phyloP scores from a whole-genome alignment of 192 early-diverging fungal species.

The Pilobolus umbonatus region DNA sequence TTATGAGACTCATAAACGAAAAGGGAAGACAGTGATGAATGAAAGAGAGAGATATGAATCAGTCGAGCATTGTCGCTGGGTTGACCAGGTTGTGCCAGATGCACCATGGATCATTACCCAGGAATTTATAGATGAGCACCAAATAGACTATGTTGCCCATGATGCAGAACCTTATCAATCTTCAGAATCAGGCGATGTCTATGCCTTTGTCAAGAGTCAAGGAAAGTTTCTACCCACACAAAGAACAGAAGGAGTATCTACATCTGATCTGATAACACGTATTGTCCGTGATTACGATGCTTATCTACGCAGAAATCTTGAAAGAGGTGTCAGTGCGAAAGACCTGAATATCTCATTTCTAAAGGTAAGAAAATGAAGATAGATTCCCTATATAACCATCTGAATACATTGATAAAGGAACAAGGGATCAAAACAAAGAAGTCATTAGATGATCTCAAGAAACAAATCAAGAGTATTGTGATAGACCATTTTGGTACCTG shows the following conservation, averaged over 20 bases:
- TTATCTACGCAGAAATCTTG: conserved; percentile 78
- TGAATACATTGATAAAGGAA: no score
- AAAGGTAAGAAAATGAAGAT: conserved; percentile 46
- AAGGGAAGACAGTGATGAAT: conserved; percentile 79
- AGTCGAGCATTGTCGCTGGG: conserved; percentile 81
- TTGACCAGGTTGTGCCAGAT: conserved; percentile 68
- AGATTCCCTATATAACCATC: no score
- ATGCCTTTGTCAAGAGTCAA: conserved; percentile 74
- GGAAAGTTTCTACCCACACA: conserved; percentile 61
- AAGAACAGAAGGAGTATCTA: conserved; percentile 77
- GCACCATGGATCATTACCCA: conserved; percentile 77
- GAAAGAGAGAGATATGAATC: conserved; percentile 75
- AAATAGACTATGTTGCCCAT: conserved; percentile 82
- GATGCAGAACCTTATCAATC: conserved; percentile 76
- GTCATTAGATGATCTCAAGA: conserved; percentile 58
- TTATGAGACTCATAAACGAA: conserved; percentile 65
- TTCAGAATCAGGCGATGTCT: conserved; percentile 72
- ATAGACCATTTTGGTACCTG: conserved; percentile 63
- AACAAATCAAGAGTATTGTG: conserved; percentile 63
- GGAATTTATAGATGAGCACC: conserved; percentile 68
- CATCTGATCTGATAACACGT: conserved; percentile 78
- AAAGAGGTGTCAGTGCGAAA: conserved; percentile 73
- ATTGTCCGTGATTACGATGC: conserved; percentile 83
- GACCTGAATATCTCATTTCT: conserved; percentile 78
- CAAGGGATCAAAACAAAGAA: conserved; percentile 73